Conservation (phyloP, 179 eudicot species). For the Heliamphora pulchella region DNA sequence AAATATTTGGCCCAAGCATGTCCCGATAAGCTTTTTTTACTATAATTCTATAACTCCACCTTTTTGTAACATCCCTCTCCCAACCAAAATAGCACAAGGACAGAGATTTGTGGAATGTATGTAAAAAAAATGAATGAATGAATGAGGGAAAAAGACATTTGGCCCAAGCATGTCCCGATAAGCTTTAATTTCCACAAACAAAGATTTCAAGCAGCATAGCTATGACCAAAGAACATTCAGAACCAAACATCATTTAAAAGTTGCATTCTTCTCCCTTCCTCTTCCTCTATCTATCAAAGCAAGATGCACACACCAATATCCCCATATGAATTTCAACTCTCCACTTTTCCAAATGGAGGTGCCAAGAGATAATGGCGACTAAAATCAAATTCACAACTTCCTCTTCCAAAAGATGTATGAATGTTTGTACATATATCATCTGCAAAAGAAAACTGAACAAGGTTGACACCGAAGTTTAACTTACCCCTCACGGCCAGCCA, state of each 20-base stretch:
- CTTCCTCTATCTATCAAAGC: not conserved
- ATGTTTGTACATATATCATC: not conserved
- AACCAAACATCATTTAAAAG: not conserved
- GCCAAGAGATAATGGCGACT: not conserved
- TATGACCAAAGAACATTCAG: no score
- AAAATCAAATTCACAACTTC: not conserved
- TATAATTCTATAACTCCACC: no score
- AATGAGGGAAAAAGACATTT: not conserved
- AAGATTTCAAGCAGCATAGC: not conserved
- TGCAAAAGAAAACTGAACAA: not conserved
- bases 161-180: no score
- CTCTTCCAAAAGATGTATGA: not conserved
- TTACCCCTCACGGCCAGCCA: constrained; percentile 99
- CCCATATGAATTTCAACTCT: not conserved
- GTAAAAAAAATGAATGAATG: not conserved
- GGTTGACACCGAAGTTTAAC: not conserved
- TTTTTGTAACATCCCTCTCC: not conserved
- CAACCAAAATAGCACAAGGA: not conserved
- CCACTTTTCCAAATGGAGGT: not conserved
- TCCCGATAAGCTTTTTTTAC: no score
- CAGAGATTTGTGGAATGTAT: not conserved
- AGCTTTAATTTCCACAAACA: not conserved
- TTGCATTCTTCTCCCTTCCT: not conserved
- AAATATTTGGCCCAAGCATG: no score
- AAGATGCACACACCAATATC: not conserved